Evolutionary conservation across 73 alveolate species (phyloP).

Genomic region (Paramecium sonneborni): DNA sequence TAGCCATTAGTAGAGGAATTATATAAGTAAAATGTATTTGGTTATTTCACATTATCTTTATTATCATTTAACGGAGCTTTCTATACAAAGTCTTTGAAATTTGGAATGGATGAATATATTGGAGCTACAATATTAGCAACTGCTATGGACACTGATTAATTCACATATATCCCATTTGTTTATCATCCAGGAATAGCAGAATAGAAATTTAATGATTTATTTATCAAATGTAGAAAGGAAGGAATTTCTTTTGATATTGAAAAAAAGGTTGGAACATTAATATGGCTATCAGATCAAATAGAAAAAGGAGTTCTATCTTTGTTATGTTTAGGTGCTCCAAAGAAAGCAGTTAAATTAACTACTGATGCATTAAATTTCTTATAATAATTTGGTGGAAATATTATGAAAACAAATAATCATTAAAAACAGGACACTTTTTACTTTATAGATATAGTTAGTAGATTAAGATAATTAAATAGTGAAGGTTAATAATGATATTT

Average conservation of each 20-base stretch:
- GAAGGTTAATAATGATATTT: constrained; percentile 25
- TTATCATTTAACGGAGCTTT: neutral
- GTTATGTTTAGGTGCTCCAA: constrained; percentile 42
- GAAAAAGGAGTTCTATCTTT: constrained; percentile 20
- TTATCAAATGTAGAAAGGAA: constrained; percentile 17
- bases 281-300: constrained; percentile 5
- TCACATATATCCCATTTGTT: constrained; percentile 25
- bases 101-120: constrained; percentile 25
- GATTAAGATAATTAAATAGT: constrained; percentile 40
- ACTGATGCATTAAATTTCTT: constrained; percentile 39
- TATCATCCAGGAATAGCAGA: constrained; percentile 50
- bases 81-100: constrained; percentile 41
- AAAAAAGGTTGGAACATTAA: constrained; percentile 11
- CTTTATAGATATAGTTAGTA: constrained; percentile 48
- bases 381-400: constrained; percentile 9
- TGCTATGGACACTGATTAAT: constrained; percentile 16
- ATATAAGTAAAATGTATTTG: neutral
- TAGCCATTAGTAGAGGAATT: constrained; percentile 7
- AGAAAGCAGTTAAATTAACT: neutral
- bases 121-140: neutral
- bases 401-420: neutral
- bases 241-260: constrained; percentile 45
- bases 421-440: constrained; percentile 4
- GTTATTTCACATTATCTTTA: constrained; percentile 1
- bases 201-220: constrained; percentile 29